Evolutionary conservation across 1,284 basidiomycete species (phyloP).

Genomic region (Trichosporon sp.): DNA sequence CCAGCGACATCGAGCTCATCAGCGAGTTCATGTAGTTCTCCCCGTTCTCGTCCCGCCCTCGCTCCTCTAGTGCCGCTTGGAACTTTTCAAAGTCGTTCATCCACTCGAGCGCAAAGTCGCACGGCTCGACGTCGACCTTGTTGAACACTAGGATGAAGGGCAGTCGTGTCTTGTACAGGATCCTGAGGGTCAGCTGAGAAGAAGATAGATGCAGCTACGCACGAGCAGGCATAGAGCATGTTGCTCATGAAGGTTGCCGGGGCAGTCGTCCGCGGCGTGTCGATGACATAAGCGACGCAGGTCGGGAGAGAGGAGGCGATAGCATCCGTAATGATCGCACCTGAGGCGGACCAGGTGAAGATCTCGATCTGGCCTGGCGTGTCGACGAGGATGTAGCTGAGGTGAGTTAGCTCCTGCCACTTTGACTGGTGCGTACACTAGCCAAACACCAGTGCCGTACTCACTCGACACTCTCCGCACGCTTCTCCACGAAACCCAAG

Average conservation of each 20-base stretch:
- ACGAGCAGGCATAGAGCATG: slow-evolving; percentile 99
- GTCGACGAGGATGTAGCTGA: slow-evolving; percentile 86
- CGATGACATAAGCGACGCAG: slow-evolving; percentile 93
- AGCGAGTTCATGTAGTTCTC: slow-evolving; percentile 98
- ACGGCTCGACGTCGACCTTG: slow-evolving; percentile 83
- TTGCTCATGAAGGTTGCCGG: slow-evolving; percentile 99
- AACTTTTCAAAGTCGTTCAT: slow-evolving; percentile 90
- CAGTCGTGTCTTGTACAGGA: slow-evolving; percentile 95
- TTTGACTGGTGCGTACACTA: too few relatives aligned
- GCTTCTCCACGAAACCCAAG: slow-evolving; percentile 81
- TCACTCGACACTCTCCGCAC: slow-evolving; percentile 79
- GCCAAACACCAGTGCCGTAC: too few relatives aligned
- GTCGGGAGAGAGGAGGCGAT: slow-evolving; percentile 88
- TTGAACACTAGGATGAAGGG: slow-evolving; percentile 99
- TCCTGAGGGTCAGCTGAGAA: slow-evolving; percentile 53
- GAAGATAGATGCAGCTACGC: slow-evolving; percentile 29
- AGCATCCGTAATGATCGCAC: slow-evolving; percentile 98
- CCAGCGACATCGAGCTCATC: slow-evolving; percentile 98
- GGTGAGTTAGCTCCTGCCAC: neutral
- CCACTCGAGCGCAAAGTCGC: slow-evolving; percentile 93
- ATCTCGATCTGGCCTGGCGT: slow-evolving; percentile 99
- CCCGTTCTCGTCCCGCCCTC: slow-evolving; percentile 68
- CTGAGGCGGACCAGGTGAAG: slow-evolving; percentile 99
- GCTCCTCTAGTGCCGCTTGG: slow-evolving; percentile 56
- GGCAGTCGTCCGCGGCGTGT: slow-evolving; percentile 88